phyloP scores from a whole-genome alignment of 1,284 basidiomycete genomes.

The Malassezia dermatis region DNA sequence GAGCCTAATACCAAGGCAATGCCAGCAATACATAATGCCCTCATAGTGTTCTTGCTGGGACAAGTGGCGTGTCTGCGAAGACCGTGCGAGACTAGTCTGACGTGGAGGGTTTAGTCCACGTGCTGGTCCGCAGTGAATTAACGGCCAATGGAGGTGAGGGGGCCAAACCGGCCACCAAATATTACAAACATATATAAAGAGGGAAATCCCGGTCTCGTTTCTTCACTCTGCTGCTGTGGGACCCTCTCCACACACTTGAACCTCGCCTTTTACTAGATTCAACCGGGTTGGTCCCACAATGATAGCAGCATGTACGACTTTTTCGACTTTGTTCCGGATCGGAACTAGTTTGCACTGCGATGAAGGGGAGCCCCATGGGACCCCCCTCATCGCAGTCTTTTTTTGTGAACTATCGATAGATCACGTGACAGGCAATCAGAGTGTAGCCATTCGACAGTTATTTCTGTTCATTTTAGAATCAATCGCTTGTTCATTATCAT shows the following conservation, averaged over 20 bases:
- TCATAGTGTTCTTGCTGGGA: background rate
- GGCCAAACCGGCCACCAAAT: background rate
- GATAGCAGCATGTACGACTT: constrained; percentile 16
- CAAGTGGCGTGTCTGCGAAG: constrained; percentile 1
- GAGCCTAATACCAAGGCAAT: background rate
- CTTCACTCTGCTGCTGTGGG: constrained; percentile 17
- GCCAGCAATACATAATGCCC: background rate
- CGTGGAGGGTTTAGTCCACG: constrained; percentile 16
- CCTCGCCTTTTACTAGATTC: constrained; percentile 24
- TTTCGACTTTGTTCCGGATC: constrained; percentile 6
- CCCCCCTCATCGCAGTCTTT: background rate
- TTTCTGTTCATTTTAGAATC: background rate
- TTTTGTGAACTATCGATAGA: background rate
- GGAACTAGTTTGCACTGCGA: background rate
- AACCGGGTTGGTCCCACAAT: constrained; percentile 19
- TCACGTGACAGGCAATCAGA: constrained; percentile 8
- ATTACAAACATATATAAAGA: constrained; percentile 6
- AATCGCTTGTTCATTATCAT: no score
- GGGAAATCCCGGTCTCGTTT: background rate
- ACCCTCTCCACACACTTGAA: constrained; percentile 17
- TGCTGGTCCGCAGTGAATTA: constrained; percentile 6
- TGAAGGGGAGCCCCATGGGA: constrained; percentile 5
- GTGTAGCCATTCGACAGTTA: no score
- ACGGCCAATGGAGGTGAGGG: constrained; percentile 6
- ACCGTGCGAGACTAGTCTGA: constrained; percentile 4